phyloP scores from a whole-genome alignment of 1,139 yeast species.

The Magnusiomyces sp. region DNA sequence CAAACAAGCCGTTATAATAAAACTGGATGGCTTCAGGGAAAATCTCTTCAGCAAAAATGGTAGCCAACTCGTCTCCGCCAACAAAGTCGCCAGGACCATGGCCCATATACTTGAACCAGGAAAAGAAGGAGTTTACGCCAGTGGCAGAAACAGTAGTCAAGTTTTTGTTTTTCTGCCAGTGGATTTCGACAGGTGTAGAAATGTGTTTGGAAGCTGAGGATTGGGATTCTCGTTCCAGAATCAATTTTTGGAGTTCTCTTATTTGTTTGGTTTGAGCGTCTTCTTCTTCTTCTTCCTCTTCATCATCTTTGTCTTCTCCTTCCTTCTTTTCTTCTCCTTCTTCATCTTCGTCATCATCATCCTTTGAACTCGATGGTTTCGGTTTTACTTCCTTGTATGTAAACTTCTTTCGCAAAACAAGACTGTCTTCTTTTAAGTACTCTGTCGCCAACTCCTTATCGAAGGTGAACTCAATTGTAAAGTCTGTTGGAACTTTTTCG shows the following conservation, averaged over 20 bases:
- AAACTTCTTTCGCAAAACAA: conserved; percentile 25
- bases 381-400: conserved; percentile 8
- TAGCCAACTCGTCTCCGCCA: conserved; percentile 32
- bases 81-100: conserved; percentile 29
- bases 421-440: conserved; percentile 23
- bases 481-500: conserved; percentile 24
- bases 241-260: too few species aligned
- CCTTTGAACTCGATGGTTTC: conserved; percentile 8
- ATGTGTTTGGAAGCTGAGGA: conserved; percentile 6
- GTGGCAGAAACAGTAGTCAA: conserved; percentile 22
- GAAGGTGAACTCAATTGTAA: conserved; percentile 29
- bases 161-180: conserved; percentile 33
- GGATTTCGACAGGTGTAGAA: conserved; percentile 27
- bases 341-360: conserved; percentile 5
- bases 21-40: conserved; percentile 35
- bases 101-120: conserved; percentile 31
- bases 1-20: conserved; percentile 23
- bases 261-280: conserved; percentile 17
- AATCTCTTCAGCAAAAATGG: conserved; percentile 31
- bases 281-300: conserved; percentile 17
- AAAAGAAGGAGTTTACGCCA: conserved; percentile 31
- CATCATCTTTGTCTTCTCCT: conserved; percentile 20
- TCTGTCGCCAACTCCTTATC: conserved; percentile 25
- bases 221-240: too few species aligned
- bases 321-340: conserved; percentile 4